phyloP scores from a whole-genome alignment of 164 flowering plant genomes.

The Paratinospora sagittata region DNA sequence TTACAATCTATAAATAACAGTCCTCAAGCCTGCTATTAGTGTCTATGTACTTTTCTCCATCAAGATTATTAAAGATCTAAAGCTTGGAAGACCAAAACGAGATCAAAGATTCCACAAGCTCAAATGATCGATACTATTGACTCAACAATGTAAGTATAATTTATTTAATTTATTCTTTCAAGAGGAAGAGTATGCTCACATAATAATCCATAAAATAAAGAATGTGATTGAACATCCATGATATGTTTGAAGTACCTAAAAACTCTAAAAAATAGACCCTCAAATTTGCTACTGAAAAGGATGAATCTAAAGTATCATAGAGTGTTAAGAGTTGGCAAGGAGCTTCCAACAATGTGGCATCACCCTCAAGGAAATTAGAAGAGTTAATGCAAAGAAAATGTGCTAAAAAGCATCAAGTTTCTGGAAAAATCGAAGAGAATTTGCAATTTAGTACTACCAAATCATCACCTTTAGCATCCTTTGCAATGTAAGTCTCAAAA shows the following conservation, averaged over 20 bases:
- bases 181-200: no score
- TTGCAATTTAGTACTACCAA: not conserved
- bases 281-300: no score
- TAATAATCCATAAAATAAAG: not conserved
- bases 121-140: no score
- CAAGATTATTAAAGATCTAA: no score
- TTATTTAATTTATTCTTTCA: no score
- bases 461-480: not conserved
- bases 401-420: not conserved
- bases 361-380: no score
- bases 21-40: no score
- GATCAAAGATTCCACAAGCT: no score
- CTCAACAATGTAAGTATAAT: no score
- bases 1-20: no score
- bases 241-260: not conserved
- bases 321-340: not conserved
- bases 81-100: no score
- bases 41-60: no score
- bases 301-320: not conserved
- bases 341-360: not conserved
- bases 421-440: not conserved
- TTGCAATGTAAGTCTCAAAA: not conserved
- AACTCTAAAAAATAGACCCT: not conserved
- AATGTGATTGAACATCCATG: not conserved
- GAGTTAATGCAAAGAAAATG: not conserved